Evolutionary conservation across 495 filamentous ascomycete species (phyloP), one percentile per base, ranked within the genome.

Genomic region (Neurospora sp.): DNA sequence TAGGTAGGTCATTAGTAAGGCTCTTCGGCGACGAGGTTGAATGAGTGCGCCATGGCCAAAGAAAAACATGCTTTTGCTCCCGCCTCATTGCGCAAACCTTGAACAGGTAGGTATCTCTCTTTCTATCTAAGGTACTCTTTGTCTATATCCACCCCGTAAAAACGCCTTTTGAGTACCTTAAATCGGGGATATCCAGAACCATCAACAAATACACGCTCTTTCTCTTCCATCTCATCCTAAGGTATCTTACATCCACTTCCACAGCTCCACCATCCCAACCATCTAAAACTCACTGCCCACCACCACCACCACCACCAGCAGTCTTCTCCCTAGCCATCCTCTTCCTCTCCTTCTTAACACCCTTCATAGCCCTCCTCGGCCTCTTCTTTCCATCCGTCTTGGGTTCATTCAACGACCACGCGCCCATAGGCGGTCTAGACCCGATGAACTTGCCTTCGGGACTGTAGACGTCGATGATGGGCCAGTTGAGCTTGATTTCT

Each of bases 371-470:
- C 80, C 74, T 84, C 77, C 88, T 87, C 62, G 85, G 87, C 39
- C 87, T 79, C 72, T 38, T 80, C 73, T 39, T 81, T 46, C 70
- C 60, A 49, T 74, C 76, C 16, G 70, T 35, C 77, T 40, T 76
- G 0, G 77, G 81, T 78, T 82, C 84, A 72, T 86, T 85, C 39
- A 83, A 38, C 75, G 87, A 41, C 90, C 90, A 96, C 44, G 88
- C 93, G 76, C 92, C 90, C 84, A 99, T 92, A 2, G 94, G 91
- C 75, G 76, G 79, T 46, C 96, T 86, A 4, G 82, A 79, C 4
- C 86, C 91, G 38, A 98, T 85, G 75, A 91, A 93, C 80, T 88
- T 89, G 1, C 96, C 96, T 54, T 94, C 86, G 0, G 96, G 96
- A 46, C 87, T 93, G 77, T 91, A 97, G 2, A 98, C 88, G 75